Base-by-base conservation (phyloP, 2,329 filamentous ascomycete species). In the Kalmusia sp. region DNA sequence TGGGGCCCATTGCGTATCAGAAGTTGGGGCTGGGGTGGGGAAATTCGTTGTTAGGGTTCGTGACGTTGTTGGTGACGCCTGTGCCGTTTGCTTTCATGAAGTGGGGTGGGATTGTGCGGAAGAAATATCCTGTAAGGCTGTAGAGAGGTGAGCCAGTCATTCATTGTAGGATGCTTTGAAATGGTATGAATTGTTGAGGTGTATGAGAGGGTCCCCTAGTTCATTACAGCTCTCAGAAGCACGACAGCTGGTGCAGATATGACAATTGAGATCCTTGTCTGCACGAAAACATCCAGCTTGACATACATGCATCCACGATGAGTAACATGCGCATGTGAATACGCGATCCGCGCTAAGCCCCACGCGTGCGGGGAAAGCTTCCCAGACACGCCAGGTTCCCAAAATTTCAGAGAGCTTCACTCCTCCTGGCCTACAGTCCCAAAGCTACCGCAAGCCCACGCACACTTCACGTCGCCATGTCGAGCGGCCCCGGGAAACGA, bases 1-100 rank as follows among this genome's bases (percentile, higher is more conserved):
- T 80, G 2, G 83, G 81, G 0, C 75, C 80, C 17, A 59, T 69
- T 33, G 84, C 88, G 82, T 88, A 87, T 60, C 67, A 75, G 9
- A 72, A 64, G 1, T 65, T 87, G 3, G 84, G 84, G 0, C 60
- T 84, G 6, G 84, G 84, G 0, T 85, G 84, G 66, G 86, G 84
- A 0, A 84, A 83, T 52, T 78, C 74, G 19, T 44, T 83, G 48
- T 60, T 84, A 7, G 82, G 70, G 0, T 82, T 84, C 50, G 74
- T 83, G 48, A 73, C 77, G 6, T 35, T 80, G 5, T 74, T 65
- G 0, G 57, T 78, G 33, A 68, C 67, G 14, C 74, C 76, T 0
- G 64, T 79, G 9, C 77, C 76, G 5, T 70, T 73, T 24, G 24
- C 73, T 6, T 76, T 78, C 51, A 72, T 71, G 47, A 69, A 60